Base-by-base conservation (phyloP, 345 rosid species). In the Clausena lansium region DNA sequence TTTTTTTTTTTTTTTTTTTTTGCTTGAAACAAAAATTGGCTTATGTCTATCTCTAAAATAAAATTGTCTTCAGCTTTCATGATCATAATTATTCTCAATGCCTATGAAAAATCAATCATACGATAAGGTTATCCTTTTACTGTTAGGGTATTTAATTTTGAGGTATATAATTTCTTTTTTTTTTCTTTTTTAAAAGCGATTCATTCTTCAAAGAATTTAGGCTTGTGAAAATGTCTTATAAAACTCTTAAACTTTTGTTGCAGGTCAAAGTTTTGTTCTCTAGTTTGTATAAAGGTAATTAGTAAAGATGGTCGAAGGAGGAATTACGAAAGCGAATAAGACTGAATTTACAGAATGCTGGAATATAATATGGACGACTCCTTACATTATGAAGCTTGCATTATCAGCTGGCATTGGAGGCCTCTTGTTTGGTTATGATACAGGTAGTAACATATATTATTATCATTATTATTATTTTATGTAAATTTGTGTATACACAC, bases 401-500 rank as follows among this genome's bases (percentile, higher is more conserved):
- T 85, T 94, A 41, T 87, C 98, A 1, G 99, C 98, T 1, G 99
- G 98, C 30, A 88, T 97, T 69, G 99, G 99, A 27, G 98, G 99
- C 17, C 88, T 97, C 63, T 89, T 93, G 70, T 97, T 97, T 70
- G 99, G 99, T 2, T 97, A 97, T 75, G 99, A 97, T 73, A 97
- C 99, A 32, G 99, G 99, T 76, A 45, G 50, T 13, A 45, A 13
- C 4, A 41, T 41, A 2, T 41, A 2, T 41, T 10, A 2, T 41
- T 41, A 0, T 39, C 7, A 0, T 39, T 38, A 39, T 41, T 41
- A 10, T 11, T 41, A 41, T 45, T 11, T 11, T 13, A 45, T 13
- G 50, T 45, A 45, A 45, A 45, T 45, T 45, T 45, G 15, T 35
- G 38, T 45, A 41, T 10, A 41, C 0, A 0, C 0, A 39, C 47